phyloP scores from a whole-genome alignment of 1,284 basidiomycete genomes.

The Ustilago esculenta region DNA sequence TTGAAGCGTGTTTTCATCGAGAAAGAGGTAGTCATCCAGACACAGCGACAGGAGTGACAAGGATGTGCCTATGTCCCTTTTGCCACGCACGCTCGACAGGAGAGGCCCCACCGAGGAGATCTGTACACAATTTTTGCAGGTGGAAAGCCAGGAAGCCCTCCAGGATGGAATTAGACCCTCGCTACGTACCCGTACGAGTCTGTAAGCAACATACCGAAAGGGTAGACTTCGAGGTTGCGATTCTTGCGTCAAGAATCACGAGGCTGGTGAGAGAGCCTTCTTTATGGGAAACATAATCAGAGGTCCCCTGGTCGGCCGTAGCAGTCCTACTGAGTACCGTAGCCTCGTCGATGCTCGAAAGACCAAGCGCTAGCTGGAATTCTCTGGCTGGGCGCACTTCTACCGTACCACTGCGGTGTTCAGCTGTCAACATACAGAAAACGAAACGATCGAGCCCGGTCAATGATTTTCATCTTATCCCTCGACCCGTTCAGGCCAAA shows the following conservation, averaged over 20 bases:
- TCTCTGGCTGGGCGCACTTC: constrained; percentile 17
- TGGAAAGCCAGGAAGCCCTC: neutral
- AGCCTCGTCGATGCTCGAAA: constrained; percentile 20
- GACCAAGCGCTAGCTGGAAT: constrained; percentile 28
- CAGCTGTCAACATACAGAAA: constrained; percentile 21
- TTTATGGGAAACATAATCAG: neutral
- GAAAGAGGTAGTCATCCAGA: constrained; percentile 28
- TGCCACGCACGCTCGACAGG: constrained; percentile 22
- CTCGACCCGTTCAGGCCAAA: no score
- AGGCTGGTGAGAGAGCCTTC: constrained; percentile 8
- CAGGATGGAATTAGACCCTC: no score
- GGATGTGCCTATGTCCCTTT: constrained; percentile 14
- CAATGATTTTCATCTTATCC: no score
- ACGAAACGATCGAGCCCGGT: no score
- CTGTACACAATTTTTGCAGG: constrained; percentile 3
- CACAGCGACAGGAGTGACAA: constrained; percentile 20
- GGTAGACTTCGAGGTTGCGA: constrained; percentile 21
- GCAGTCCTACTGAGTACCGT: constrained; percentile 7
- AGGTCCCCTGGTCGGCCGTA: neutral
- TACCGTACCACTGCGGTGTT: constrained; percentile 6
- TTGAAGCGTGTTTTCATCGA: constrained; percentile 40
- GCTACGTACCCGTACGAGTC: no score
- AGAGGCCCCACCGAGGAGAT: constrained; percentile 28
- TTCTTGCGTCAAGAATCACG: constrained; percentile 24
- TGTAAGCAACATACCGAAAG: constrained; percentile 38